These are phyloP conservation scores for Candida rishiriensis DNA, from an alignment of 805 yeast species.

Conservation along the genomic window DNA sequence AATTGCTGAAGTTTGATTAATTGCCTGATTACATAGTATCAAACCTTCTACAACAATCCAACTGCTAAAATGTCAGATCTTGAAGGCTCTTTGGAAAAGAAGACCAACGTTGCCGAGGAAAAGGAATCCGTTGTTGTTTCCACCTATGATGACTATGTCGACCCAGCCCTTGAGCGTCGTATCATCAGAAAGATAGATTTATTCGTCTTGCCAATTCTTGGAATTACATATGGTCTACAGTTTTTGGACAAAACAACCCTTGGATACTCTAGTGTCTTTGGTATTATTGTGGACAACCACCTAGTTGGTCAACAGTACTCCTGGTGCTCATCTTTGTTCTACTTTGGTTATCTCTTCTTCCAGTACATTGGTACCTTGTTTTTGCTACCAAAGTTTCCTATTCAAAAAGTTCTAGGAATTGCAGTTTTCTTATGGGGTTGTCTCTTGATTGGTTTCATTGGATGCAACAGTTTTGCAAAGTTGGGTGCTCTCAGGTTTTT, in stretches of 20 bases:
- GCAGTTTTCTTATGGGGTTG: constrained; percentile 60
- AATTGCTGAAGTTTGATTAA: too few species aligned
- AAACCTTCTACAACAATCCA: not conserved
- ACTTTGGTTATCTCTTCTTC: constrained; percentile 54
- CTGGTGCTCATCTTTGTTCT: constrained; percentile 31
- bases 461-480: constrained; percentile 36
- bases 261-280: constrained; percentile 52
- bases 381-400: constrained; percentile 49
- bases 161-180: constrained; percentile 9
- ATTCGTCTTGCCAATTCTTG: constrained; percentile 44
- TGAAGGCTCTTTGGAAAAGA: constrained; percentile 2
- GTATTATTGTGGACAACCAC: constrained; percentile 42
- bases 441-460: constrained; percentile 44
- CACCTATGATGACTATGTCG: constrained; percentile 3
- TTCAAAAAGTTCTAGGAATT: constrained; percentile 43
- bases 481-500: constrained; percentile 42
- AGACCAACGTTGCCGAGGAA: constrained; percentile 1
- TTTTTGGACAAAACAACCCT: constrained; percentile 54
- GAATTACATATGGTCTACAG: constrained; percentile 45
- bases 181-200: constrained; percentile 39
- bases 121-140: not conserved
- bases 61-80: constrained; percentile 4
- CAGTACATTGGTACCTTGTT: constrained; percentile 46
- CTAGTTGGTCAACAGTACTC: constrained; percentile 38
- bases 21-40: not conserved